phyloP scores from a whole-genome alignment of 805 yeast genomes.

The Hanseniaspora lindneri region DNA sequence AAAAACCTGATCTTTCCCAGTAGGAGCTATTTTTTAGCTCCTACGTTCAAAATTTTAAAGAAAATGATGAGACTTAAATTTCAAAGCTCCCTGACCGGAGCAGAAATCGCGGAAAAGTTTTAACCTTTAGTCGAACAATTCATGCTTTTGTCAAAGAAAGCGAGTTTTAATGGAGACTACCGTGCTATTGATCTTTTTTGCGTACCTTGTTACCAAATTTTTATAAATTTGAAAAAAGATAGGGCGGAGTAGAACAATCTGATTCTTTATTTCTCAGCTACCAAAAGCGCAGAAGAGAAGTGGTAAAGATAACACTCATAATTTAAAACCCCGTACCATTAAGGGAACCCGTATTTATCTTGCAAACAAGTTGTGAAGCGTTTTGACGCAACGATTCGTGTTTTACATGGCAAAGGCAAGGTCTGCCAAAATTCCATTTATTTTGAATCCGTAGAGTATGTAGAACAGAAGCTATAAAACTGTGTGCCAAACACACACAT shows the following conservation, averaged over 20 bases:
- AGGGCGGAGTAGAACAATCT: constrained; percentile 17
- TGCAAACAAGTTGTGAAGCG: too few species aligned
- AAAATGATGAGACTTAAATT: constrained; percentile 15
- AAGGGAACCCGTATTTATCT: too few species aligned
- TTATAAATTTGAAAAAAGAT: constrained; percentile 13
- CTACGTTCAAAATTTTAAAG: constrained; percentile 15
- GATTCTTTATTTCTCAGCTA: constrained; percentile 12
- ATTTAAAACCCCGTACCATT: too few species aligned
- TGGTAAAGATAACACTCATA: too few species aligned
- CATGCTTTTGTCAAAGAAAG: neutral
- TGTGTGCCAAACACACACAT: too few species aligned
- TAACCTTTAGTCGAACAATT: constrained; percentile 15
- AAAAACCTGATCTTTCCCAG: constrained; percentile 15
- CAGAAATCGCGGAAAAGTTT: constrained; percentile 15
- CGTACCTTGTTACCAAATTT: constrained; percentile 16
- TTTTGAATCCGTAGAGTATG: too few species aligned
- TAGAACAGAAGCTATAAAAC: too few species aligned
- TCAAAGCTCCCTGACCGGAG: constrained; percentile 12
- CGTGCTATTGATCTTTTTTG: constrained; percentile 15
- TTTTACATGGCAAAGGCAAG: too few species aligned
- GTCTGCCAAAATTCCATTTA: too few species aligned
- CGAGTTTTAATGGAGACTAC: constrained; percentile 16
- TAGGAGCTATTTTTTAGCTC: constrained; percentile 3
- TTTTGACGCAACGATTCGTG: too few species aligned
- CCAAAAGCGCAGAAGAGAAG: too few species aligned